Percentiles rank a stretch among this genome's conserved stretches.
These are phyloP conservation scores for Yamadazyma kitorensis DNA, from an alignment of 805 yeast species.

Conservation along the genomic window DNA sequence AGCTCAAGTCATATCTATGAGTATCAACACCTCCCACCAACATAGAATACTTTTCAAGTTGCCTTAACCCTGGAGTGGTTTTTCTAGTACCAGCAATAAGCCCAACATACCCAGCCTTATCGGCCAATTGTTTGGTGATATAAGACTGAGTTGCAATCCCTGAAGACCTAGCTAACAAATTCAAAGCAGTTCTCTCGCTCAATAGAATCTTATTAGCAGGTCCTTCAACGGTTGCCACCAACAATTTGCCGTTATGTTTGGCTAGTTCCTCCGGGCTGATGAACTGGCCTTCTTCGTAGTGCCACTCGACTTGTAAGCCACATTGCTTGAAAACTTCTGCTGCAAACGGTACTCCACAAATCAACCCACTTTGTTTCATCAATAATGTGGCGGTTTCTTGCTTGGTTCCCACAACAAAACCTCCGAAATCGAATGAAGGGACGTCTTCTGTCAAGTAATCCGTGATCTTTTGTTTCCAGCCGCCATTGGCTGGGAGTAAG, in stretches of 20 bases:
- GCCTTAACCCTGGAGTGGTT: slow-evolving; percentile 94
- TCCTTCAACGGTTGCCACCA: slow-evolving; percentile 77
- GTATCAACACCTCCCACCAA: slow-evolving; percentile 92
- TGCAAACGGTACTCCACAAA: slow-evolving; percentile 89
- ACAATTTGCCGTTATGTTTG: slow-evolving; percentile 50
- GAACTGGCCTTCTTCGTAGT: slow-evolving; percentile 62
- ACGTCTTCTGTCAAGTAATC: slow-evolving; percentile 82
- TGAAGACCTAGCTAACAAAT: slow-evolving; percentile 75
- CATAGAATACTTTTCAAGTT: slow-evolving; percentile 91
- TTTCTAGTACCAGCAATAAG: slow-evolving; percentile 93
- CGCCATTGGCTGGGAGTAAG: slow-evolving; percentile 70
- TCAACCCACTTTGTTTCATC: slow-evolving; percentile 77
- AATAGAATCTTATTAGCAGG: slow-evolving; percentile 75
- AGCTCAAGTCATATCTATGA: slow-evolving; percentile 85
- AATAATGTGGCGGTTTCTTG: slow-evolving; percentile 69
- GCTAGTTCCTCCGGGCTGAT: slow-evolving; percentile 40
- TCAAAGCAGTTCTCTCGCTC: slow-evolving; percentile 85
- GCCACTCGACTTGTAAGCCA: slow-evolving; percentile 70
- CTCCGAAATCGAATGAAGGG: slow-evolving; percentile 93
- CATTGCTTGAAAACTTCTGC: slow-evolving; percentile 80
- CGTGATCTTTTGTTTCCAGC: slow-evolving; percentile 78
- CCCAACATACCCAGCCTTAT: slow-evolving; percentile 69
- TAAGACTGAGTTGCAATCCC: slow-evolving; percentile 83
- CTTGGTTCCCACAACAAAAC: slow-evolving; percentile 85
- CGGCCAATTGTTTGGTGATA: slow-evolving; percentile 57